A percentile compares a stretch with the other conserved stretches of the same genome.
Evolutionary conservation across 2,329 filamentous ascomycete genomes (phyloP).

Genomic region (Huntiella omanensis): DNA sequence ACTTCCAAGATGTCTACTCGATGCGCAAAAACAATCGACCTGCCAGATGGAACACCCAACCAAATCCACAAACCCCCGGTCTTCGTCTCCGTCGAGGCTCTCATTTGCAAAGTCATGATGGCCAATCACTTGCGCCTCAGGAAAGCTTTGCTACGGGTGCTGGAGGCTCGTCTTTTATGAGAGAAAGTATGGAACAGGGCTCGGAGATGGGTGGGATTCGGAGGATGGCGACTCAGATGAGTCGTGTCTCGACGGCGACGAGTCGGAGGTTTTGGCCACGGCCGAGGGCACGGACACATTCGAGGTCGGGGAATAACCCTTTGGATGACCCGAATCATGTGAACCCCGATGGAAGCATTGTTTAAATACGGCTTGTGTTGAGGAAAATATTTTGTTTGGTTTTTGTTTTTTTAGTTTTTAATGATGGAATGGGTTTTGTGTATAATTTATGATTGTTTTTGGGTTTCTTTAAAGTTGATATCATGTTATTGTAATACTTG

Average conservation of each 20-base stretch:
- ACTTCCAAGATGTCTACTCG: slow-evolving; percentile 26
- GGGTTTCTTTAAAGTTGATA: too few species aligned
- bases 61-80: slow-evolving; percentile 1
- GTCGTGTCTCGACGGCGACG: slow-evolving; percentile 8
- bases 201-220: slow-evolving; percentile 6
- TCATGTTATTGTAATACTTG: too few species aligned
- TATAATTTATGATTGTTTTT: too few species aligned
- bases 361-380: background rate
- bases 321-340: slow-evolving; percentile 3
- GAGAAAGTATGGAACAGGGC: slow-evolving; percentile 7
- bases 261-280: slow-evolving; percentile 9
- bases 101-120: background rate
- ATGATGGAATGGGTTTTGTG: background rate
- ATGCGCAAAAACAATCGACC: slow-evolving; percentile 6
- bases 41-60: slow-evolving; percentile 8
- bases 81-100: slow-evolving; percentile 7
- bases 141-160: slow-evolving; percentile 9
- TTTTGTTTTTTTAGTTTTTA: background rate
- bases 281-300: slow-evolving; percentile 9
- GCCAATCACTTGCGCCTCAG: slow-evolving; percentile 6
- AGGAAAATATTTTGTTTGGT: background rate
- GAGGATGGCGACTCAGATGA: slow-evolving; percentile 11
- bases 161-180: background rate
- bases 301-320: slow-evolving; percentile 3
- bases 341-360: slow-evolving; percentile 10